These are phyloP conservation scores for Colletotrichum endophyticum DNA, from an alignment of 2,329 filamentous ascomycete species.

Conservation along the genomic window DNA sequence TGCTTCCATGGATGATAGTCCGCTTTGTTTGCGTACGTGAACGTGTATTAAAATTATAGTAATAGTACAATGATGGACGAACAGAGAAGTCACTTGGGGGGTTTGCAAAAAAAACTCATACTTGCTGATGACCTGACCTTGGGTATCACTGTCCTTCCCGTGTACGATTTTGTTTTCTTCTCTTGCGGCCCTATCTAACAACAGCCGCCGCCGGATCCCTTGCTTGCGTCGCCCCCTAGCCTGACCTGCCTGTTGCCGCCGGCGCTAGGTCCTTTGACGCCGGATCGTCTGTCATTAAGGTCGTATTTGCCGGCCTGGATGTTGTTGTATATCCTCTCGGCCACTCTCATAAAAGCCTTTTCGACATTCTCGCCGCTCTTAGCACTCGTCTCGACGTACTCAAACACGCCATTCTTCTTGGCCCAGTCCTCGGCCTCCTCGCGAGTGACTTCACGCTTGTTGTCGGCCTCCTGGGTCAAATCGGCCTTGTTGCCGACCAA, in stretches of 20 bases:
- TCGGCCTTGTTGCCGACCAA: constrained; percentile 96
- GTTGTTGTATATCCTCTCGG: constrained; percentile 94
- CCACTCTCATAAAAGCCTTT: constrained; percentile 88
- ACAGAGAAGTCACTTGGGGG: not conserved
- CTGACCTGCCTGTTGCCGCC: constrained; percentile 51
- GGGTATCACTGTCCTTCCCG: constrained; percentile 20
- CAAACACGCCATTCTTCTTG: constrained; percentile 79
- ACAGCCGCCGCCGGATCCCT: constrained; percentile 47
- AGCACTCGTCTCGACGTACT: constrained; percentile 95
- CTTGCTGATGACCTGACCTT: constrained; percentile 4
- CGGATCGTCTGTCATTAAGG: constrained; percentile 88
- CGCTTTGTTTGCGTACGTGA: not conserved
- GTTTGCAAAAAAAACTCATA: not conserved
- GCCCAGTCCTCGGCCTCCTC: constrained; percentile 94
- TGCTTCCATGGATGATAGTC: not conserved
- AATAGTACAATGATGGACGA: constrained; percentile 9
- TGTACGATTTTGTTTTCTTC: not conserved
- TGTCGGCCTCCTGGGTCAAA: constrained; percentile 61
- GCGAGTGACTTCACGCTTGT: constrained; percentile 78
- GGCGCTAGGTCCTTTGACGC: constrained; percentile 78
- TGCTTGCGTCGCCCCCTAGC: constrained; percentile 43
- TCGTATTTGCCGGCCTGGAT: constrained; percentile 96
- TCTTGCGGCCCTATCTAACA: constrained; percentile 41
- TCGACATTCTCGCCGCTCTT: constrained; percentile 97
- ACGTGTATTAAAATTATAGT: constrained; percentile 17